Evolutionary conservation across 2,329 filamentous ascomycete species (phyloP).

Genomic region (Aschersonia sp.): DNA sequence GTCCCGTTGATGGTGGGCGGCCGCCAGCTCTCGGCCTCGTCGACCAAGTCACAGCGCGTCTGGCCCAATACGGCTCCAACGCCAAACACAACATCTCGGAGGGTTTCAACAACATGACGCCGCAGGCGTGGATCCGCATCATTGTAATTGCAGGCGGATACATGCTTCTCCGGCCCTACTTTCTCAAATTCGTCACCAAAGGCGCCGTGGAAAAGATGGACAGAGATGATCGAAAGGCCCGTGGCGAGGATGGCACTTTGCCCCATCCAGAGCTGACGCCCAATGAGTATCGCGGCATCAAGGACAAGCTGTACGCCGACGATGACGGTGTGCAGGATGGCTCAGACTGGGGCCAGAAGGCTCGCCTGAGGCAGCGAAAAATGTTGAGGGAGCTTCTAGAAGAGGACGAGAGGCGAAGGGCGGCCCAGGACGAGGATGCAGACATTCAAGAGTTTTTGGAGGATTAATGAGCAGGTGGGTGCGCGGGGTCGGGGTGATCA

Average conservation of each 20-base stretch:
- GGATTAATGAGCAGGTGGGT: conserved; percentile 16
- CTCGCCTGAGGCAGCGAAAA: conserved; percentile 51
- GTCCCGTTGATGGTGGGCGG: conserved; percentile 11
- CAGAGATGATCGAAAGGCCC: conserved; percentile 33
- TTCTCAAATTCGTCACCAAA: conserved; percentile 52
- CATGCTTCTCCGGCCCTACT: conserved; percentile 56
- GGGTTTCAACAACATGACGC: conserved; percentile 34
- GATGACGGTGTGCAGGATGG: conserved; percentile 30
- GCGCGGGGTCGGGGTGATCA: too few relatives aligned
- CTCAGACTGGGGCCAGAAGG: conserved; percentile 55
- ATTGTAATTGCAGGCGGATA: conserved; percentile 60
- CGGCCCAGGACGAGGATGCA: conserved; percentile 55
- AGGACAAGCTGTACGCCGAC: conserved; percentile 38
- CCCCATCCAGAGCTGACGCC: conserved; percentile 38
- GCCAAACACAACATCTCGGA: conserved; percentile 31
- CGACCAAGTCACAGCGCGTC: conserved; percentile 16
- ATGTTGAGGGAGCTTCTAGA: conserved; percentile 52
- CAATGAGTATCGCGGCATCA: conserved; percentile 47
- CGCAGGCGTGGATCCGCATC: conserved; percentile 50
- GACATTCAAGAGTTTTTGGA: conserved; percentile 60
- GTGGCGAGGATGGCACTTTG: conserved; percentile 2
- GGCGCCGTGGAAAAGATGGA: conserved; percentile 50
- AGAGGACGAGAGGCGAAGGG: conserved; percentile 43
- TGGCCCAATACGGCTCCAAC: conserved; percentile 21
- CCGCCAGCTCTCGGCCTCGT: conserved; percentile 15